phyloP scores from a whole-genome alignment of 495 filamentous ascomycete species.

The Echria macrotheca region DNA sequence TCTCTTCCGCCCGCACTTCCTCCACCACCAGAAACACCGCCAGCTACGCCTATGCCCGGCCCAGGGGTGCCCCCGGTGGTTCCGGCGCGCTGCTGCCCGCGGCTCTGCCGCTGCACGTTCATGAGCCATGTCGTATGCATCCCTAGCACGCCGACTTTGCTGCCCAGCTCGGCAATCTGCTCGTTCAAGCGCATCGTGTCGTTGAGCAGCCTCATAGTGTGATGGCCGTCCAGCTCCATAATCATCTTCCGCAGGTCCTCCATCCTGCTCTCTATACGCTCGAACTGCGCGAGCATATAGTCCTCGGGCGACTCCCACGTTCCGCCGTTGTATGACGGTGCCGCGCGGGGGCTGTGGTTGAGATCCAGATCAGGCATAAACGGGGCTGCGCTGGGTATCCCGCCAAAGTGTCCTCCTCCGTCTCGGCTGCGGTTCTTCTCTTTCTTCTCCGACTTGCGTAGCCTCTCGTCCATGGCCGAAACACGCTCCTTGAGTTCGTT shows the following conservation, averaged over 20 bases:
- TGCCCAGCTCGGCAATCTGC: slow-evolving; percentile 48
- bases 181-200: slow-evolving; percentile 46
- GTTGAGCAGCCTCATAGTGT: slow-evolving; percentile 45
- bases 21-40: neutral
- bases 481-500: slow-evolving; percentile 21
- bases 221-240: slow-evolving; percentile 42
- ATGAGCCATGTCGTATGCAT: slow-evolving; percentile 54
- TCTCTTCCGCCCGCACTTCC: neutral
- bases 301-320: slow-evolving; percentile 20
- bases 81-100: slow-evolving; percentile 13
- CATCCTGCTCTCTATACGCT: slow-evolving; percentile 42
- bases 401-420: no score
- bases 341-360: slow-evolving; percentile 8
- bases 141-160: slow-evolving; percentile 43
- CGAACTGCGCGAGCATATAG: slow-evolving; percentile 42
- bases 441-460: slow-evolving; percentile 8
- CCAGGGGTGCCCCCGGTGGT: neutral
- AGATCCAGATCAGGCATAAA: slow-evolving; percentile 8
- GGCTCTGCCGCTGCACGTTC: slow-evolving; percentile 30
- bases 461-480: slow-evolving; percentile 6
- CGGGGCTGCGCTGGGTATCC: neutral
- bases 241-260: slow-evolving; percentile 40
- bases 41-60: neutral
- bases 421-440: neutral
- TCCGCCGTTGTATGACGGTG: slow-evolving; percentile 9